A percentile compares a stretch with the other conserved stretches of the same genome.
These are phyloP conservation scores for Cyberlindnera subsufficiens DNA, from an alignment of 805 yeast species.

Conservation along the genomic window DNA sequence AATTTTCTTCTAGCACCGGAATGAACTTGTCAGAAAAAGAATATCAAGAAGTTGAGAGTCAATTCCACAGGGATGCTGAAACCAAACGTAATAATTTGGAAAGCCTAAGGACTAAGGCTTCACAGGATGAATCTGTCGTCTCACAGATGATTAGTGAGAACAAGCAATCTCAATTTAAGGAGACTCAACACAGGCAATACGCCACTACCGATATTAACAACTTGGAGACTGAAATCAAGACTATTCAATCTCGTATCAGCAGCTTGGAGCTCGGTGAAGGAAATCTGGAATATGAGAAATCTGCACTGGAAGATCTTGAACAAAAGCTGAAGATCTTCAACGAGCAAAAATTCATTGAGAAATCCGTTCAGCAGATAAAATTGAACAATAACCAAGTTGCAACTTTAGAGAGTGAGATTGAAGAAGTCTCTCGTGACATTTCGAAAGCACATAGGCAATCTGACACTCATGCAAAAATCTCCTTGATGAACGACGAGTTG, in stretches of 20 bases:
- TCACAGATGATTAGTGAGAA: slow-evolving; percentile 13
- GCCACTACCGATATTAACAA: slow-evolving; percentile 33
- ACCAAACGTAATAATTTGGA: slow-evolving; percentile 8
- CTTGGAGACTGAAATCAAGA: slow-evolving; percentile 29
- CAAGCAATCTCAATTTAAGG: slow-evolving; percentile 33
- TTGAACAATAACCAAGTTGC: slow-evolving; percentile 32
- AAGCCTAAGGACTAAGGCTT: slow-evolving; percentile 5
- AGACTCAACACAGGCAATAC: slow-evolving; percentile 38
- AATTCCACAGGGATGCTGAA: slow-evolving; percentile 1
- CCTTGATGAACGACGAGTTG: slow-evolving; percentile 36
- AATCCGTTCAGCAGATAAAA: slow-evolving; percentile 30
- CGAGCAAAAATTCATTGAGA: slow-evolving; percentile 22
- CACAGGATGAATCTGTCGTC: slow-evolving; percentile 13
- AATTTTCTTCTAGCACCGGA: background rate
- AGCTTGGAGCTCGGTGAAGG: slow-evolving; percentile 37
- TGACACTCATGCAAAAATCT: slow-evolving; percentile 50
- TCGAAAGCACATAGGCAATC: slow-evolving; percentile 49
- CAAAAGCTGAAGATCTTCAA: slow-evolving; percentile 28
- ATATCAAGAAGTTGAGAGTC: background rate
- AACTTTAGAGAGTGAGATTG: slow-evolving; percentile 39
- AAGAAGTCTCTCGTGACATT: slow-evolving; percentile 45
- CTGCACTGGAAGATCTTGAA: slow-evolving; percentile 34
- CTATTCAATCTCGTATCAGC: slow-evolving; percentile 33
- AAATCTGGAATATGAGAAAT: slow-evolving; percentile 39
- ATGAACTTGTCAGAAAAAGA: background rate